phyloP scores from a whole-genome alignment of 2,329 filamentous ascomycete species.

The Curvularia verruculosa region DNA sequence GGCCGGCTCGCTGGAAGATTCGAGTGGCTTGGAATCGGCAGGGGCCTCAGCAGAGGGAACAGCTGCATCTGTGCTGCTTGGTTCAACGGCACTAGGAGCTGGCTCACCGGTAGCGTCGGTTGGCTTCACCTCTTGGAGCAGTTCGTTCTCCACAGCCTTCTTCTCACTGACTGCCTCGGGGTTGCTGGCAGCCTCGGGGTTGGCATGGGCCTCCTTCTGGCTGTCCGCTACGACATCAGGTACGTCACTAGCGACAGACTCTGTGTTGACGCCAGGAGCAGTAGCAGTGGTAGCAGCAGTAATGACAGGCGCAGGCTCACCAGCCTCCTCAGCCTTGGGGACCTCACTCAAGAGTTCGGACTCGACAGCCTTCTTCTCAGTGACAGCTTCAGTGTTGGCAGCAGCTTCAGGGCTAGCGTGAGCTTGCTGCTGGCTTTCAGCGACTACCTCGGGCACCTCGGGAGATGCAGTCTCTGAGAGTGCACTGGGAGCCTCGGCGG shows the following conservation, averaged over 20 bases:
- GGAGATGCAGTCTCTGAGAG: conserved; percentile 37
- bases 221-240: conserved; percentile 73
- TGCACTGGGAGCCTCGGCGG: conserved; percentile 19
- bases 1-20: conserved; percentile 41
- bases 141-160: conserved; percentile 72
- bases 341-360: conserved; percentile 65
- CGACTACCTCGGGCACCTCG: conserved; percentile 64
- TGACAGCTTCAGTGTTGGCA: conserved; percentile 66
- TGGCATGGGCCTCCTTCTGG: conserved; percentile 67
- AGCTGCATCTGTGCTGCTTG: conserved; percentile 47
- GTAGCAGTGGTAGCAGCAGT: conserved; percentile 22
- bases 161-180: conserved; percentile 72
- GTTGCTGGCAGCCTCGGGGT: conserved; percentile 70
- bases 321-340: conserved; percentile 12
- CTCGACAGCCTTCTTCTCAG: conserved; percentile 74
- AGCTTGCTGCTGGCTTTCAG: conserved; percentile 73
- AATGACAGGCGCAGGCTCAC: conserved; percentile 38
- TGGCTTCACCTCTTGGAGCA: conserved; percentile 54
- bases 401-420: conserved; percentile 69
- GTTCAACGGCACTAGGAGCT: conserved; percentile 31
- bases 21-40: conserved; percentile 37
- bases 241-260: conserved; percentile 42
- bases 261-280: conserved; percentile 8
- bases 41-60: conserved; percentile 35
- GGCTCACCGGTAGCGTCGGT: conserved; percentile 40